Conservation (phyloP, 352 stramenopile species). For the Phytophthora agathidicida region DNA sequence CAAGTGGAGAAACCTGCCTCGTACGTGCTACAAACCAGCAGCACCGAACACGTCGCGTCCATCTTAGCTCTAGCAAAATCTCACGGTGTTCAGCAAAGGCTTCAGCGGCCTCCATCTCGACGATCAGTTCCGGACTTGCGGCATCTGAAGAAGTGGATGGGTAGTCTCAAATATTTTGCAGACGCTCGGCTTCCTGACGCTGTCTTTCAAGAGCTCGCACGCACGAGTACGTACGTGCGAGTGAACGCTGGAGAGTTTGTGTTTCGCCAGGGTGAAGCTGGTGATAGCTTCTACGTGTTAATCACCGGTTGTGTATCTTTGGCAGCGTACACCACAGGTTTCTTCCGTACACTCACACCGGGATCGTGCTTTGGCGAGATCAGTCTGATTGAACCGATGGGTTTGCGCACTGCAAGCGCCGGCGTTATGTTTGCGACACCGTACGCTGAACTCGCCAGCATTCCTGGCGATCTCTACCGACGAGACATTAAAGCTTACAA, state of each 20-base stretch:
- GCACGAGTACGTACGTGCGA: slow-evolving; percentile 45
- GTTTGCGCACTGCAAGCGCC: slow-evolving; percentile 62
- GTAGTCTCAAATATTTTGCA: slow-evolving; percentile 70
- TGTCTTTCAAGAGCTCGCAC: slow-evolving; percentile 59
- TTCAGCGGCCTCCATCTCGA: slow-evolving; percentile 43
- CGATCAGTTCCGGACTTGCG: slow-evolving; percentile 51
- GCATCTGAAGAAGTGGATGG: slow-evolving; percentile 71
- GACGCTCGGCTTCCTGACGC: slow-evolving; percentile 57
- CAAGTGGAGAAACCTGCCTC: slow-evolving; percentile 22
- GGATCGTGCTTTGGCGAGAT: slow-evolving; percentile 78
- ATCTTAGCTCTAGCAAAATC: slow-evolving; percentile 42
- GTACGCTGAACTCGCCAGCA: slow-evolving; percentile 56
- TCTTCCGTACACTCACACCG: slow-evolving; percentile 70
- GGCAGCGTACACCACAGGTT: slow-evolving; percentile 68
- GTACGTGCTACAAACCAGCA: slow-evolving; percentile 50
- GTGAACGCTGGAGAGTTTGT: slow-evolving; percentile 61
- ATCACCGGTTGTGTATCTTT: slow-evolving; percentile 69
- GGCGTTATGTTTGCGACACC: slow-evolving; percentile 63
- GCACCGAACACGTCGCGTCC: slow-evolving; percentile 39
- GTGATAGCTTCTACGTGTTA: slow-evolving; percentile 77
- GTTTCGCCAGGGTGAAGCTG: slow-evolving; percentile 73
- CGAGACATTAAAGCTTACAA: slow-evolving; percentile 78
- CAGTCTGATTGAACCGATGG: slow-evolving; percentile 60
- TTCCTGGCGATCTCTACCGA: slow-evolving; percentile 69
- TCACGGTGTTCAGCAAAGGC: slow-evolving; percentile 39